Evolutionary conservation across 345 rosid species (phyloP).

Genomic region (Salix caprea): DNA sequence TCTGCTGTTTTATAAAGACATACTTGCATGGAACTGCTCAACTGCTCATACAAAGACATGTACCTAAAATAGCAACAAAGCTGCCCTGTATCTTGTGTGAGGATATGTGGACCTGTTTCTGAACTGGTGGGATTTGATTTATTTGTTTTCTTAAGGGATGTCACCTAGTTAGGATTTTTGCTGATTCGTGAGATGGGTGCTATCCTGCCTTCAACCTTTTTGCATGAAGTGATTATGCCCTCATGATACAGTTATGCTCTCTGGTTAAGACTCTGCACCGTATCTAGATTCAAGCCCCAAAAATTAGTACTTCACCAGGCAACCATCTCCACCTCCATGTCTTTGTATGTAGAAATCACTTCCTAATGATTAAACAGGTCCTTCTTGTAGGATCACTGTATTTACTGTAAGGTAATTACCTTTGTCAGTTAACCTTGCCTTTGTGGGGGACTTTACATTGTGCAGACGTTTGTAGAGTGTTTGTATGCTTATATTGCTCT

Average conservation of each 20-base stretch:
- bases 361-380: too few relatives aligned
- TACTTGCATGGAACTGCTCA: too few relatives aligned
- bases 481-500: not conserved
- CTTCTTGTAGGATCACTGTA: too few relatives aligned
- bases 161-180: not conserved
- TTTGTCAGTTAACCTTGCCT: not conserved
- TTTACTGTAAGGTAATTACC: too few relatives aligned
- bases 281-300: not conserved
- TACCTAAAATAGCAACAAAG: not conserved
- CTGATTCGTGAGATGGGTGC: not conserved
- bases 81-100: not conserved
- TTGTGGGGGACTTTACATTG: not conserved
- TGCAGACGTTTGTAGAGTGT: not conserved
- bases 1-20: too few relatives aligned
- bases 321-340: not conserved
- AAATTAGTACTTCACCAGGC: not conserved
- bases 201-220: not conserved
- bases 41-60: too few relatives aligned
- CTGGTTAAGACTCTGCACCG: not conserved
- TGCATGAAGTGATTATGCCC: not conserved
- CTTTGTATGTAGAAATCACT: too few relatives aligned
- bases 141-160: not conserved
- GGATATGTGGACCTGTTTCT: not conserved
- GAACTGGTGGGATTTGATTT: not conserved
- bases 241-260: not conserved